These are phyloP conservation scores for Theobroma cacao DNA, from an alignment of 345 rosid genomes.

Conservation along the genomic window DNA sequence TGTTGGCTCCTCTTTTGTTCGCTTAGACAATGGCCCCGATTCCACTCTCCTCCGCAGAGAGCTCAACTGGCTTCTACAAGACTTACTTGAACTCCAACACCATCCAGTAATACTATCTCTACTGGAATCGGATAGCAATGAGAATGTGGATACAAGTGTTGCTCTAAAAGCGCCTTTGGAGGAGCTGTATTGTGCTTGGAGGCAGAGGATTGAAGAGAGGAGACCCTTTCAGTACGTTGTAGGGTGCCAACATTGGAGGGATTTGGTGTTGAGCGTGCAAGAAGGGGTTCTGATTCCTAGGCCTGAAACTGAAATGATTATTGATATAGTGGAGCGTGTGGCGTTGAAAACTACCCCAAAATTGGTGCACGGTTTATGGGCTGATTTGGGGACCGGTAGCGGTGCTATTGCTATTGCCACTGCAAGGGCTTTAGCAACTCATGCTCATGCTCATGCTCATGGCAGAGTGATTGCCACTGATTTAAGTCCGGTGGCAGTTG, in stretches of 20 bases:
- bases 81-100: slow-evolving; percentile 43
- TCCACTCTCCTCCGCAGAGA: slow-evolving; percentile 58
- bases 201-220: slow-evolving; percentile 77
- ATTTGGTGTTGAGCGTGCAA: slow-evolving; percentile 73
- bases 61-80: slow-evolving; percentile 80
- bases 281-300: slow-evolving; percentile 95
- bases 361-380: slow-evolving; percentile 64
- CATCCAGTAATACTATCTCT: slow-evolving; percentile 22
- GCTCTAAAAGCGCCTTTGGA: slow-evolving; percentile 42
- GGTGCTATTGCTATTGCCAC: slow-evolving; percentile 88
- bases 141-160: slow-evolving; percentile 15
- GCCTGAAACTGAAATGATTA: slow-evolving; percentile 81
- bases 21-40: slow-evolving; percentile 61
- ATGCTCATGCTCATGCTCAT: neutral
- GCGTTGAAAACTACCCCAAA: slow-evolving; percentile 24
- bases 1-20: slow-evolving; percentile 46
- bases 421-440: slow-evolving; percentile 39
- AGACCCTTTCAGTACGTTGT: slow-evolving; percentile 85
- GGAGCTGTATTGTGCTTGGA: slow-evolving; percentile 70
- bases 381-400: slow-evolving; percentile 84
- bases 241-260: slow-evolving; percentile 96
- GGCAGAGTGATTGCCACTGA: slow-evolving; percentile 78
- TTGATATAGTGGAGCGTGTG: slow-evolving; percentile 58
- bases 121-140: slow-evolving; percentile 17
- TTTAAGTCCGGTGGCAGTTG: slow-evolving; percentile 61